Percentiles rank a stretch among this genome's conserved stretches.
These are phyloP conservation scores for Zopfia rhizophila DNA, from an alignment of 2,329 filamentous ascomycete species.

Conservation along the genomic window DNA sequence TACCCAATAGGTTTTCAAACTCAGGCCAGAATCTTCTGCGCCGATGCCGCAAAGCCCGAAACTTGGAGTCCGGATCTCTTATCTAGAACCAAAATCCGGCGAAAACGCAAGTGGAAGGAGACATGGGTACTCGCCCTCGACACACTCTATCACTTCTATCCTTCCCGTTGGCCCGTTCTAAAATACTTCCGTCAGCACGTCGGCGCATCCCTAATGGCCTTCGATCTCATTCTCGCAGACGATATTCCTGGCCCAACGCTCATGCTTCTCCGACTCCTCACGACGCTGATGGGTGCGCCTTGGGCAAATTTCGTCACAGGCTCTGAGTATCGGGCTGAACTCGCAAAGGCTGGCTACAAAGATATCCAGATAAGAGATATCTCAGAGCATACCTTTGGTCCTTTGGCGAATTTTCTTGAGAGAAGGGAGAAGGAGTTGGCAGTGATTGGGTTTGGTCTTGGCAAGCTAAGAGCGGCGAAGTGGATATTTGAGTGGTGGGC, in stretches of 20 bases:
- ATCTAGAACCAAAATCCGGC: slow-evolving; percentile 15
- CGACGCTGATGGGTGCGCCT: slow-evolving; percentile 61
- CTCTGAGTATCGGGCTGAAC: slow-evolving; percentile 56
- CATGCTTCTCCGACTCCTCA: slow-evolving; percentile 55
- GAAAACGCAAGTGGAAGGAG: slow-evolving; percentile 29
- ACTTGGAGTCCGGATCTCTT: slow-evolving; percentile 52
- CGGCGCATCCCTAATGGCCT: slow-evolving; percentile 64
- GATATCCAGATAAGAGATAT: slow-evolving; percentile 62
- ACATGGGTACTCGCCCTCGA: slow-evolving; percentile 67
- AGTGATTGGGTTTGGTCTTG: slow-evolving; percentile 50
- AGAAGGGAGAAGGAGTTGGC: slow-evolving; percentile 48
- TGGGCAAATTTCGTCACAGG: slow-evolving; percentile 61
- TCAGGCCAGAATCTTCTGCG: slow-evolving; percentile 57
- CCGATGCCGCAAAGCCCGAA: slow-evolving; percentile 61
- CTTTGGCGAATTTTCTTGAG: slow-evolving; percentile 58
- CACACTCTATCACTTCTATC: slow-evolving; percentile 67
- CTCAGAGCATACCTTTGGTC: slow-evolving; percentile 64
- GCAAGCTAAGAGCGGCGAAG: slow-evolving; percentile 46
- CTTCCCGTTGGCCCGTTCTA: slow-evolving; percentile 62
- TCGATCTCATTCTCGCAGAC: slow-evolving; percentile 60
- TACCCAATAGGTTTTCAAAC: not conserved
- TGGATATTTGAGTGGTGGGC: slow-evolving; percentile 57
- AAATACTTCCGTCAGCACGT: slow-evolving; percentile 54
- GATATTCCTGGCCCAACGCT: slow-evolving; percentile 27
- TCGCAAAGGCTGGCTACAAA: slow-evolving; percentile 62